These are phyloP conservation scores for Xylariomycetidae sp. DNA, from an alignment of 2,329 filamentous ascomycete species.

Conservation along the genomic window DNA sequence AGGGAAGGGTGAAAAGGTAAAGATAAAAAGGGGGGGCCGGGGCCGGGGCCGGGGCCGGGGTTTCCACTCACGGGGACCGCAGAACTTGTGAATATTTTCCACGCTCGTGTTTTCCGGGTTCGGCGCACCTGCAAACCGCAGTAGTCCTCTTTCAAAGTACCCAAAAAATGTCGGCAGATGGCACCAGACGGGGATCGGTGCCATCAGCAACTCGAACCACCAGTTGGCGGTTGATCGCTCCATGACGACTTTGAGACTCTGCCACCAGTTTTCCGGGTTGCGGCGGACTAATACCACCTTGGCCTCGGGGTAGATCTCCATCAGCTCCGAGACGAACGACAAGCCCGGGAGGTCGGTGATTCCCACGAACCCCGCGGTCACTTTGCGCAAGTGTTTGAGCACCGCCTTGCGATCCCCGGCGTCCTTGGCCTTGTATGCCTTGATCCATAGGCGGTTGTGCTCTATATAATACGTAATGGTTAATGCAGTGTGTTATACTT, in stretches of 20 bases:
- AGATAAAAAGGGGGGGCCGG: background rate
- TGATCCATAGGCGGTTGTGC: constrained; percentile 16
- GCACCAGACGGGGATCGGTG: constrained; percentile 17
- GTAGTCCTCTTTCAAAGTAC: no score
- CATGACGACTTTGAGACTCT: constrained; percentile 12
- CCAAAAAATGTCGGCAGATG: constrained; percentile 10
- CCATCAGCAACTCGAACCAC: constrained; percentile 10
- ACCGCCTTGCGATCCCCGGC: constrained; percentile 14
- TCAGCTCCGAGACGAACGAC: constrained; percentile 16
- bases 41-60: background rate
- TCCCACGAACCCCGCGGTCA: constrained; percentile 14
- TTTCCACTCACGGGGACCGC: constrained; percentile 9
- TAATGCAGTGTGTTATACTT: no score
- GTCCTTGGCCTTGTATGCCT: constrained; percentile 18
- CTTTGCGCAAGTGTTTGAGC: constrained; percentile 15
- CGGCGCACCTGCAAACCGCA: no score
- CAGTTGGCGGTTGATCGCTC: background rate
- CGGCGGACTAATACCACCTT: constrained; percentile 15
- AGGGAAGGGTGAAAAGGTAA: no score
- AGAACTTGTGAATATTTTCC: no score
- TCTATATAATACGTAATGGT: constrained; percentile 6
- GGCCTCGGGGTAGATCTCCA: constrained; percentile 16
- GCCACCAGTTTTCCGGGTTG: constrained; percentile 17
- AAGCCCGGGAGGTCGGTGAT: constrained; percentile 11
- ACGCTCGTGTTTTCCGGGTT: no score